Base-by-base conservation (phyloP, 257 asterid genomes). In the Ilex asprella region DNA sequence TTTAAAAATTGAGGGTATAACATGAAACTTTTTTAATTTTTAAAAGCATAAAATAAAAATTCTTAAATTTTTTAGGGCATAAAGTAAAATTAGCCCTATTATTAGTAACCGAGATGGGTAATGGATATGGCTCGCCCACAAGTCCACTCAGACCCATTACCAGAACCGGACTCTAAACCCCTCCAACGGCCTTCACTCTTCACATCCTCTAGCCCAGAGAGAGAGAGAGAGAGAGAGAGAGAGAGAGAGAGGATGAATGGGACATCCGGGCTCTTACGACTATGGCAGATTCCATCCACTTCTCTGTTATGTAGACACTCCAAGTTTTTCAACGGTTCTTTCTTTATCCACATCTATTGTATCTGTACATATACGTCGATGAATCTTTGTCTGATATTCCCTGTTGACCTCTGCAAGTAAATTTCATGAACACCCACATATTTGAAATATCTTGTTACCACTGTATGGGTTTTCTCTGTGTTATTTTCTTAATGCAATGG, bases 281-380 rank as follows among this genome's bases (percentile, higher is more conserved):
- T 78, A 66, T 76, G 85, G 82, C 89, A 76, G 67, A 50, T 68
- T 29, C 78, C 92, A 14, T 75, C 85, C 2, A 62, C 84, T 16
- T 68, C 80, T 13, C 70, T 69, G 13, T 63, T 85, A 54, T 63
- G 68, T 64, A 55, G 75, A 51, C 64, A 77, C 74, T 76, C 66
- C 80, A 76, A 39, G 35, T 59, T 78, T 39, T 65, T 78, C 58
- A 73, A 64, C 72, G 79, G 95, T 84, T 67, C 60, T 27, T 27
- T 58, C 12, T 3, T 31, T 29, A 56, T 60, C 31, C 7, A 39
- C 21, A 31, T 31, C 15, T 62, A 35, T 35, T 8, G 8, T 15
- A 8, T 3, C 30, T 21, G 7, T 8, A 6, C 3, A 53, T 14
- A 53, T 53, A 7, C 0, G 5, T 2, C 2, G 10, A 7, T 21